A percentile compares a stretch with the other conserved stretches of the same genome.
Evolutionary conservation across 2,329 filamentous ascomycete species (phyloP).

Genomic region (Thielaviopsis musarum): DNA sequence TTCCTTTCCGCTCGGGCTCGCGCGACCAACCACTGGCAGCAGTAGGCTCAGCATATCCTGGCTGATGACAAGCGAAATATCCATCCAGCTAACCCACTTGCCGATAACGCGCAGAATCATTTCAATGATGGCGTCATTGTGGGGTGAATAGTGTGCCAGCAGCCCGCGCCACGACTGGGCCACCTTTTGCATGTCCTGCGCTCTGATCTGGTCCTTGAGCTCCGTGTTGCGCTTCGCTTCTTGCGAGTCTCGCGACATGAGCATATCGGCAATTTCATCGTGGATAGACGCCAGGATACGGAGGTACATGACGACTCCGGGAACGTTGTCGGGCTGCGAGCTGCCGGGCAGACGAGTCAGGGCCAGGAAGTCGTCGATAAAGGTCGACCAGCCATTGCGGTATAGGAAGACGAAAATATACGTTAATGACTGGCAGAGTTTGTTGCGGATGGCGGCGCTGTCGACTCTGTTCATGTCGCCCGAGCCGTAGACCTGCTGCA

Average conservation of each 20-base stretch:
- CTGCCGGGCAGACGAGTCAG: slow-evolving; percentile 50
- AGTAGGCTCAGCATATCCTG: slow-evolving; percentile 71
- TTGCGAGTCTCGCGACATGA: slow-evolving; percentile 59
- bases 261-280: slow-evolving; percentile 89
- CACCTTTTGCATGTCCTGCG: slow-evolving; percentile 76
- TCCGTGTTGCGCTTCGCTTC: slow-evolving; percentile 77
- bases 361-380: slow-evolving; percentile 76
- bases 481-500: slow-evolving; percentile 55
- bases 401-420: slow-evolving; percentile 85
- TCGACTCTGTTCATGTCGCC: slow-evolving; percentile 44
- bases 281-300: slow-evolving; percentile 80
- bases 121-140: slow-evolving; percentile 59
- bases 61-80: slow-evolving; percentile 86
- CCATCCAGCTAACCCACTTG: slow-evolving; percentile 98
- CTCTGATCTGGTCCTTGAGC: slow-evolving; percentile 78
- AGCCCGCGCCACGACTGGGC: slow-evolving; percentile 85
- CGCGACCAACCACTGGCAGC: slow-evolving; percentile 72
- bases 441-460: slow-evolving; percentile 72
- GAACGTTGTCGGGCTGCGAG: slow-evolving; percentile 47
- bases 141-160: slow-evolving; percentile 55
- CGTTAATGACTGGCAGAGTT: slow-evolving; percentile 88
- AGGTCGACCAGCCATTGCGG: slow-evolving; percentile 68
- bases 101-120: slow-evolving; percentile 83
- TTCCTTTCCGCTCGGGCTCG: slow-evolving; percentile 33
- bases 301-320: slow-evolving; percentile 73